A percentile compares a stretch with the other conserved stretches of the same genome.
phyloP scores from a whole-genome alignment of 176 grass and related monocot genomes.

The Alopecurus myosuroides region DNA sequence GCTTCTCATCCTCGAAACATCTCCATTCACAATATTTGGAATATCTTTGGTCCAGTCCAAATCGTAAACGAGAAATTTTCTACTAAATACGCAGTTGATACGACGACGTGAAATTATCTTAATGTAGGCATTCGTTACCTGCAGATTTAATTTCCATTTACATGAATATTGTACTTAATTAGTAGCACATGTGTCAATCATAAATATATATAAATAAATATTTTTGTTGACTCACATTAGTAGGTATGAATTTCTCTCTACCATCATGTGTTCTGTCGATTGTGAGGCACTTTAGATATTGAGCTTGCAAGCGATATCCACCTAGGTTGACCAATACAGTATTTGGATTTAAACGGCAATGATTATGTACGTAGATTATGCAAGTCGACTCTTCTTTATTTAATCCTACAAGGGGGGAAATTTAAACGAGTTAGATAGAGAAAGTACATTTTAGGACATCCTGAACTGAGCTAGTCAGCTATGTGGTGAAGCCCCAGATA shows the following conservation, averaged over 20 bases:
- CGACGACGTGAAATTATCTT: neutral
- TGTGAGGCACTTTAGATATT: neutral
- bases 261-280: neutral
- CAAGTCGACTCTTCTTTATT: neutral
- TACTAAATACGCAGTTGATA: neutral
- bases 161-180: neutral
- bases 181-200: neutral
- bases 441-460: neutral
- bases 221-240: neutral
- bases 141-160: neutral
- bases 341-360: neutral
- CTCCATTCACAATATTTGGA: neutral
- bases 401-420: neutral
- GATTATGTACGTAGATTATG: neutral
- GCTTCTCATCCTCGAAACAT: neutral
- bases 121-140: neutral
- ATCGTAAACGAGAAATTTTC: neutral
- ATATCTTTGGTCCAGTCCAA: neutral
- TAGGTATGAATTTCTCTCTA: neutral
- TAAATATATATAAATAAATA: neutral
- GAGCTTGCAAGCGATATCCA: neutral
- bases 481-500: neutral
- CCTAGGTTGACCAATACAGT: neutral
- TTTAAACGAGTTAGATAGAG: neutral
- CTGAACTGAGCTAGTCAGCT: neutral